Conservation (phyloP, 2,329 filamentous ascomycete genomes). For the Fusarium udum region DNA sequence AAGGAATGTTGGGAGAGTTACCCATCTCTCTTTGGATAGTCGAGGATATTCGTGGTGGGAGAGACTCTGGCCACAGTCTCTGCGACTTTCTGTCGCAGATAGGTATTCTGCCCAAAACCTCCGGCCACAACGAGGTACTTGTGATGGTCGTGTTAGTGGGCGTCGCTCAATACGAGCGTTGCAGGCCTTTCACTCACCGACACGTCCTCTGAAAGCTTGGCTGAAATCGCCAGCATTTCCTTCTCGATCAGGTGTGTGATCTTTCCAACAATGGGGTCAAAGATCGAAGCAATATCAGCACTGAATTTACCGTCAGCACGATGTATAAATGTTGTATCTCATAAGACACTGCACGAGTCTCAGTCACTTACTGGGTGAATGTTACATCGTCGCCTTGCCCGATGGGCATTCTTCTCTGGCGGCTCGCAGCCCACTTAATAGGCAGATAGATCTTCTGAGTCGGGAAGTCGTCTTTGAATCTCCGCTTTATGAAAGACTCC, state of each 20-base stretch:
- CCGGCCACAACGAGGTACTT: neutral
- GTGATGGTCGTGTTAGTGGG: neutral
- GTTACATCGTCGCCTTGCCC: neutral
- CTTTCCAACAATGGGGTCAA: neutral
- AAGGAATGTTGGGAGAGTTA: neutral
- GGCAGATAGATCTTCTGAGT: neutral
- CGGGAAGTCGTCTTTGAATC: rapidly evolving
- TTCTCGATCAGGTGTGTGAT: neutral
- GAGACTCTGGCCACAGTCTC: neutral
- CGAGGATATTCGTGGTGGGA: neutral
- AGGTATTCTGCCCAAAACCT: neutral
- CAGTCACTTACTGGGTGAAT: neutral
- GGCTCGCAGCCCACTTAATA: neutral
- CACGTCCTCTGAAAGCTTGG: neutral
- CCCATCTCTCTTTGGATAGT: rapidly evolving
- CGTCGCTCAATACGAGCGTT: neutral
- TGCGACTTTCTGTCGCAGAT: neutral
- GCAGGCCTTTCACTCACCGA: neutral
- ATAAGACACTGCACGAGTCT: neutral
- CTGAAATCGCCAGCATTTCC: neutral
- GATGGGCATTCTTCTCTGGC: neutral
- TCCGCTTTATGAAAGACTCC: rapidly evolving
- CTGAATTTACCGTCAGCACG: neutral
- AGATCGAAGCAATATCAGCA: neutral
- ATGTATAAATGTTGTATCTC: neutral